Evolutionary conservation across 2,329 filamentous ascomycete genomes (phyloP).

Genomic region (Fusarium anthophilum): DNA sequence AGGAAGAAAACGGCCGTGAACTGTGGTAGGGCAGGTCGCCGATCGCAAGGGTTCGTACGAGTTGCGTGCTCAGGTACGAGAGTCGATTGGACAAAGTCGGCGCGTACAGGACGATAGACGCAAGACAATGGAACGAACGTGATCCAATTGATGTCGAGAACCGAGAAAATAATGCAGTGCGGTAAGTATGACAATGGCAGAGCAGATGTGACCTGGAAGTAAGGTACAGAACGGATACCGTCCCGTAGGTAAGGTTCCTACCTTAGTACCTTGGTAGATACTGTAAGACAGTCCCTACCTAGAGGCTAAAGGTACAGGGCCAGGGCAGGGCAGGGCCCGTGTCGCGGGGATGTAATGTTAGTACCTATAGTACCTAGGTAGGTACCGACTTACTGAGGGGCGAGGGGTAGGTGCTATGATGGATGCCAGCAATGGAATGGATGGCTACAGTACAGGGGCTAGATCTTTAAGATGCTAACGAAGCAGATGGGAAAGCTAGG

Average conservation of each 20-base stretch:
- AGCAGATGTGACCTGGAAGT: background rate
- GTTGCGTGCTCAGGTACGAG: slow-evolving; percentile 12
- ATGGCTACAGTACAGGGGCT: background rate
- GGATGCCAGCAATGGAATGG: background rate
- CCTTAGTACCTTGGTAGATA: background rate
- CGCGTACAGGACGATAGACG: slow-evolving; percentile 6
- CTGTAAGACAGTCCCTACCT: background rate
- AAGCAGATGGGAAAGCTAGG: background rate
- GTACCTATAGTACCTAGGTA: background rate
- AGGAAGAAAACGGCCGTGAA: slow-evolving; percentile 20
- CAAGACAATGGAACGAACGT: slow-evolving; percentile 4
- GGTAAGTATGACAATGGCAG: slow-evolving; percentile 3
- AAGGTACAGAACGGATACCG: slow-evolving; percentile 16
- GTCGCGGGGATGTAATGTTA: slow-evolving; percentile 4
- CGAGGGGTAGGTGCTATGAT: background rate
- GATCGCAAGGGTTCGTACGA: slow-evolving; percentile 25
- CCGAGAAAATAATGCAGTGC: background rate
- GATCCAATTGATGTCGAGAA: slow-evolving; percentile 19
- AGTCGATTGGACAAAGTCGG: slow-evolving; percentile 17
- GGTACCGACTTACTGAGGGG: background rate
- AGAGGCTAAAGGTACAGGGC: slow-evolving; percentile 1
- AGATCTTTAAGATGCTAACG: background rate
- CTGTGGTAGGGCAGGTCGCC: slow-evolving; percentile 14
- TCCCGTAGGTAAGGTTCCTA: slow-evolving; percentile 5
- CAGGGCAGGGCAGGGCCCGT: slow-evolving; percentile 17